Evolutionary conservation across 78 protist species (phyloP), one percentile per base, ranked within the genome.

Genomic region (Dictyostelium firmibasis): DNA sequence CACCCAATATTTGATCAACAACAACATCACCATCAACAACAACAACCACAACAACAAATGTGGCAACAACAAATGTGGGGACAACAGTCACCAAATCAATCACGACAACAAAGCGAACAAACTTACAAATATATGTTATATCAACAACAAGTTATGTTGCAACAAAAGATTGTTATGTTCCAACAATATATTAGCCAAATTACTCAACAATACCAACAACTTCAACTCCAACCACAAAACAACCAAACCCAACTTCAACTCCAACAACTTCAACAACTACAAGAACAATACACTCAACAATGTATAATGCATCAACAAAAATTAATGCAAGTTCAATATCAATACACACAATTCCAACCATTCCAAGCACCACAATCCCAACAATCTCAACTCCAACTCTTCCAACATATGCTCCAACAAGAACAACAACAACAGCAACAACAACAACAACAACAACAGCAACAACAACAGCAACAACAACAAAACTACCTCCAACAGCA

Each of bases 331-430:
- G 35, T 57, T 16, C 86, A 82, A 82, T 35, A 31, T 14, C 78
- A 75, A 86, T n/a, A 60, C 20, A 10, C 60, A 36, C 93, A 76
- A 62, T 86, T 38, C 57, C 92, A 86, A 76, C 91, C 50, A 74
- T 38, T 53, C 84, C 83, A 67, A 74, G 76, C 50, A 76, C 92
- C 47, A 74, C 91, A 85, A 74, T 20, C 41, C 4, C 72, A 50
- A 75, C 92, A 85, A 47, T 60, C 74, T 6, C 91, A 69, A 85
- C 69, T 69, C 10, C 82, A 67, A 85, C 82, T 36, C 20, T 33
- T 64, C 78, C 79, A 70, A 14, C 91, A 29, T 36, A 36, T 75
- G 81, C 50, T 75, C 27, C 41, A 75, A 75, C 47, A 70, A 47
- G 33, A 35, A n/a, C 91, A 84, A 84, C 67, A 29, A 47, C 86